A percentile compares a stretch with the other conserved stretches of the same genome.
phyloP scores from a whole-genome alignment of 805 yeast species.

The Kazachstania psychrophila region DNA sequence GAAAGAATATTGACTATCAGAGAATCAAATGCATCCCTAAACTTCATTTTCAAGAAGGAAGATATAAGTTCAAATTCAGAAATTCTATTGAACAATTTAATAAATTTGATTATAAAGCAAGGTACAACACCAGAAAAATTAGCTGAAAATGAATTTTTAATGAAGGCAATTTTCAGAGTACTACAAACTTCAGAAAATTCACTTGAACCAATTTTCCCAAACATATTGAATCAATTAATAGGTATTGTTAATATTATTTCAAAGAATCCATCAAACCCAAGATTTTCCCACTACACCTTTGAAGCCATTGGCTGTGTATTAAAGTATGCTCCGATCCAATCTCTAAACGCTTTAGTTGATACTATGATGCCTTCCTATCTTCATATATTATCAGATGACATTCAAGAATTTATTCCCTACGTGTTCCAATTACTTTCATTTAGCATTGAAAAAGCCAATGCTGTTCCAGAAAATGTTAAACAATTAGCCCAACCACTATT shows the following conservation, averaged over 20 bases:
- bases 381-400: conserved; percentile 64
- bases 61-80: conserved; percentile 62
- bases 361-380: conserved; percentile 59
- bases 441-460: conserved; percentile 46
- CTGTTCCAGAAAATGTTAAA: conserved; percentile 56
- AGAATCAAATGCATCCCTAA: conserved; percentile 39
- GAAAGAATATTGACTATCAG: conserved; percentile 80
- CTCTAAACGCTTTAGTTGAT: conserved; percentile 28
- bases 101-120: conserved; percentile 53
- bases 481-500: conserved; percentile 71
- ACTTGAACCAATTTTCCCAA: conserved; percentile 37
- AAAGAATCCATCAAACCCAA: conserved; percentile 91
- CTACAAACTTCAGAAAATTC: conserved; percentile 62
- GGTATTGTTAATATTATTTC: conserved; percentile 61
- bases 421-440: conserved; percentile 83
- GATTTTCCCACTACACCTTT: conserved; percentile 81
- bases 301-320: conserved; percentile 77
- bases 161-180: conserved; percentile 82
- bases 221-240: conserved; percentile 53
- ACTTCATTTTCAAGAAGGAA: conserved; percentile 54
- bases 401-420: conserved; percentile 91
- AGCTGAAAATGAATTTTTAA: conserved; percentile 89
- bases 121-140: conserved; percentile 73
- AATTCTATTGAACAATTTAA: conserved; percentile 54
- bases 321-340: conserved; percentile 36